phyloP scores from a whole-genome alignment of 345 rosid species.

The Microthlaspi erraticum region DNA sequence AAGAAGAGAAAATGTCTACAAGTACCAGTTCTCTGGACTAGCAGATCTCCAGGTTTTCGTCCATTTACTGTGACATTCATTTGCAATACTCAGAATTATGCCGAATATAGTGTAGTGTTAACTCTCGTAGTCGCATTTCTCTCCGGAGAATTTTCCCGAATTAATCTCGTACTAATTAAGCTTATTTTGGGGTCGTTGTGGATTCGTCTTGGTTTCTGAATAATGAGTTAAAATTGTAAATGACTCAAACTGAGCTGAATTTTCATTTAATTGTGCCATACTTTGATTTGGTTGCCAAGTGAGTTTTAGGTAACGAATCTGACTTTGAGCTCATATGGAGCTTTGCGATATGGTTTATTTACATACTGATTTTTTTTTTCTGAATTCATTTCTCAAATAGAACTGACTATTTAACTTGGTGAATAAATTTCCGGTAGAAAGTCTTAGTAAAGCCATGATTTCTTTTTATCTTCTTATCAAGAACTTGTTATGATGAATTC shows the following conservation, averaged over 20 bases:
- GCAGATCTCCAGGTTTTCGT: background rate
- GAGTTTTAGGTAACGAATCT: background rate
- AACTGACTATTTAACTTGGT: background rate
- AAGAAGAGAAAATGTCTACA: constrained; percentile 21
- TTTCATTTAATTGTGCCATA: background rate
- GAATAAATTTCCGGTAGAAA: background rate
- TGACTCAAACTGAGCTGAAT: background rate
- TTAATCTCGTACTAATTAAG: background rate
- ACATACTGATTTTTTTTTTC: background rate
- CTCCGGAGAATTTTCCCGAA: background rate
- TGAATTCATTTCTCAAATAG: background rate
- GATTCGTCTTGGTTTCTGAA: background rate
- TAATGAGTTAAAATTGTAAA: background rate
- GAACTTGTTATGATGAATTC: constrained; percentile 17
- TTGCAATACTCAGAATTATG: background rate
- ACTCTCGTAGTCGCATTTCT: background rate
- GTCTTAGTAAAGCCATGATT: constrained; percentile 13
- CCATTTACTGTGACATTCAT: background rate
- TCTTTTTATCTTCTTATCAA: constrained; percentile 4
- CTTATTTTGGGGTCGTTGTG: background rate
- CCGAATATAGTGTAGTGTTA: background rate
- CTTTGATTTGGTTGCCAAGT: constrained; percentile 20
- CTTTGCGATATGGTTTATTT: background rate
- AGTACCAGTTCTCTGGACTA: background rate
- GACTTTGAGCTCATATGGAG: background rate